Evolutionary conservation across 176 grass and related monocot genomes (phyloP).

Genomic region (Musa acuminata): DNA sequence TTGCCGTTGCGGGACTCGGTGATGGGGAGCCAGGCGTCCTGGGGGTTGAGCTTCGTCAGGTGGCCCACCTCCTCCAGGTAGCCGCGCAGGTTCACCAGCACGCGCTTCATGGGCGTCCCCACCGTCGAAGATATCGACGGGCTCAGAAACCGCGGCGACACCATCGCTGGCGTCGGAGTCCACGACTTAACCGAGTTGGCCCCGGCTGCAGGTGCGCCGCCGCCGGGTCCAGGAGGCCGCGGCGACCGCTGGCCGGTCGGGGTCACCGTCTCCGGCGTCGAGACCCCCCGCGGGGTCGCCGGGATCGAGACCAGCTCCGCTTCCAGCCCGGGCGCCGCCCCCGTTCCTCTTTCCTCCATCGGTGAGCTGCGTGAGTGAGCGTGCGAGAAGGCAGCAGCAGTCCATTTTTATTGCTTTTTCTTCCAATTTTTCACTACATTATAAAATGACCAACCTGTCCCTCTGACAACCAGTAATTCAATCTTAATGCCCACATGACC

Average conservation of each 20-base stretch:
- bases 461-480: background rate
- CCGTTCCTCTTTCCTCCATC: slow-evolving; percentile 20
- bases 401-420: background rate
- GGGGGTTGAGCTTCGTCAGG: slow-evolving; percentile 82
- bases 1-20: slow-evolving; percentile 93
- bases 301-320: slow-evolving; percentile 89
- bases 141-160: slow-evolving; percentile 31
- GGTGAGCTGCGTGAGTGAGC: too few species aligned
- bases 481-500: background rate
- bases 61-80: slow-evolving; percentile 99
- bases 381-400: background rate
- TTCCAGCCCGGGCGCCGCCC: slow-evolving; percentile 54
- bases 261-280: slow-evolving; percentile 30
- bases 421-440: background rate
- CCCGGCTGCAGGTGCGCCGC: slow-evolving; percentile 24
- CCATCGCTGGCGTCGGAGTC: slow-evolving; percentile 24
- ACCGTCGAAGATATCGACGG: slow-evolving; percentile 32
- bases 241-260: slow-evolving; percentile 11
- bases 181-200: slow-evolving; percentile 24
- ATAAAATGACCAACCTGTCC: background rate
- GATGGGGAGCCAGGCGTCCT: slow-evolving; percentile 95
- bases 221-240: slow-evolving; percentile 13
- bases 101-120: slow-evolving; percentile 65
- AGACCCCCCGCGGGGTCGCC: slow-evolving; percentile 54
- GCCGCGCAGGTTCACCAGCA: slow-evolving; percentile 68